Evolutionary conservation across 2,329 filamentous ascomycete species (phyloP), one percentile per base, ranked within the genome.

Genomic region (Aureobasidium musti): DNA sequence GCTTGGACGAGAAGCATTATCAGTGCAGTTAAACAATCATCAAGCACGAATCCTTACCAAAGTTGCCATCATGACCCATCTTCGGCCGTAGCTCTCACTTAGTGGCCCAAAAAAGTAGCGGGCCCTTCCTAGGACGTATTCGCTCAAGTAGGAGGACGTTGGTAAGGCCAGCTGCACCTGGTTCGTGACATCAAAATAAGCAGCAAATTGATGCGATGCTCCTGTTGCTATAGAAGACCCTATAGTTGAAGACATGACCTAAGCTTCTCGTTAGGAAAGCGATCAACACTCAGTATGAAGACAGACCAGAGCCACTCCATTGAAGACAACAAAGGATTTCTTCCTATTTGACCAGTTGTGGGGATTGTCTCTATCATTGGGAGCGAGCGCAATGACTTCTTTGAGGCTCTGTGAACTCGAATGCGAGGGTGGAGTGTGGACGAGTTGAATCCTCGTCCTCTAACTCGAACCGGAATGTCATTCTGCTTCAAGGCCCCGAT

Each of bases 161-260:
- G 82, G 81, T 1, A 84, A 75, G 5, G 83, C 79, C 30, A 81
- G 73, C 56, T 75, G 74, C 19, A 74, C 76, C 63, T 81, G 73
- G 37, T 77, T 75, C 0, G 82, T 82, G 67, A 89, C 77, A 63
- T 80, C 73, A 77, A 88, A 91, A 70, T 88, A 80, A 3, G 76
- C 73, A 2, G 82, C 78, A 54, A 90, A 88, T 61, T 81, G 83
- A 2, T 83, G 80, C 2, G 87, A 82, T 17, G 86, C 86, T 74
- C 88, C 88, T 65, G 86, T 86, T 1, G 88, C 86, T 5, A 91
- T 79, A 0, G 87, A 81, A 49, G 85, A 89, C 1, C 84, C 85
- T 77, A 91, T 85, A 11, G 88, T 90, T 30, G 84, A 87, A 74
- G 91, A 91, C 73, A 89, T 80, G 50, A 90, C 87, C 63, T 83